Evolutionary conservation across 345 rosid genomes (phyloP), one percentile per base, ranked within the genome.

Genomic region (Microcos paniculata): DNA sequence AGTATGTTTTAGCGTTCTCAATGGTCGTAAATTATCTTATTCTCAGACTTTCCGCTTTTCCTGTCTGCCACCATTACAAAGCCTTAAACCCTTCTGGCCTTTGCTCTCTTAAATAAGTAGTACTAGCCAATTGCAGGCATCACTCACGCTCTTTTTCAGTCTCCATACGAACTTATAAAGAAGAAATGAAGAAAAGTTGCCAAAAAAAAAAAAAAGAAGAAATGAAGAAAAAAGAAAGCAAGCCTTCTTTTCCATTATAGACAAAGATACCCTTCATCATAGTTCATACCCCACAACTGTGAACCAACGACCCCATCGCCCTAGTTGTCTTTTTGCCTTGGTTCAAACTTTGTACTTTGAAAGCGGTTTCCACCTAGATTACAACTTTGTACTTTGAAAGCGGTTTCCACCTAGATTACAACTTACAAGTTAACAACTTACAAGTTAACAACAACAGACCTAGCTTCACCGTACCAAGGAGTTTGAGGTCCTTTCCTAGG

Each of bases 51-150:
- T 77, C 80, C 12, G 70, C 85, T 30, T 33, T 59, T 16, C 30
- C 30, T 80, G 87, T 78, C 89, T 72, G 82, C 84, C 84, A 71
- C 82, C 19, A 73, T 9, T 43, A 9, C 77, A 66, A 74, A 75
- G 69, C 61, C 64, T 3, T 38, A 56, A 62, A 68, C 73, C 53
- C 71, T 33, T 58, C 10, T 4, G 0, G 23, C 5, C 12, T 8
- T 42, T 14, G 3, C 35, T 66, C 71, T 66, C 33, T 24, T 55
- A 55, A 23, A 15, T 12, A 38, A 7, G 19, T 59, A 1, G 19
- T 24, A n/a, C n/a, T n/a, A n/a, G 26, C 51, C 69, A 73, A 71
- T 46, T 63, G 52, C 76, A 69, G 49, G 42, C 43, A 8, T 38
- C 14, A 35, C 4, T 7, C 40, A 3, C 1, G 58, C 62, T 23